These are phyloP conservation scores for Colletotrichum sp. DNA, from an alignment of 2,329 filamentous ascomycete species.

Conservation along the genomic window DNA sequence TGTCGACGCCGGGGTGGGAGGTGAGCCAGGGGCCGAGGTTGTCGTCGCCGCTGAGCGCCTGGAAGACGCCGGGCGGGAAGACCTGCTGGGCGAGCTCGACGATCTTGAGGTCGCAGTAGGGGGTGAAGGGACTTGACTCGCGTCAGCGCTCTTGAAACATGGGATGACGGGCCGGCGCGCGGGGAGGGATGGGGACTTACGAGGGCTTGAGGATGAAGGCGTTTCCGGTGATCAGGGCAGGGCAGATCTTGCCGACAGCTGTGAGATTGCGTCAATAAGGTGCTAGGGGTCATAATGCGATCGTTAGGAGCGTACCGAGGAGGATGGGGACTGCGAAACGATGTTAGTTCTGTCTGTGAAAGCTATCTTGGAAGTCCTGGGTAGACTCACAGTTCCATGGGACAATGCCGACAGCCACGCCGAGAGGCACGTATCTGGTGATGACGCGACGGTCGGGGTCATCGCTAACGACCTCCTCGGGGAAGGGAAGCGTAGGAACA, in stretches of 20 bases:
- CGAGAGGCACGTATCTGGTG: conserved; percentile 41
- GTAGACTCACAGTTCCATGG: conserved; percentile 62
- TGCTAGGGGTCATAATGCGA: not conserved
- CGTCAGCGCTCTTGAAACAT: conserved; percentile 17
- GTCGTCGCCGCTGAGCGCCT: conserved; percentile 65
- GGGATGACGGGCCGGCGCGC: not conserved
- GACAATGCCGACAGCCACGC: conserved; percentile 47
- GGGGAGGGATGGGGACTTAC: not conserved
- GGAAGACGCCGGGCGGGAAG: conserved; percentile 68
- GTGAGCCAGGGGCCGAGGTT: conserved; percentile 64
- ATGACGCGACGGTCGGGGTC: conserved; percentile 32
- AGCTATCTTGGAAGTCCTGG: not conserved
- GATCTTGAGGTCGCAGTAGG: conserved; percentile 63
- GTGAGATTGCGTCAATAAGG: not conserved
- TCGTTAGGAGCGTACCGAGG: not conserved
- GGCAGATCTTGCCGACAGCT: conserved; percentile 58
- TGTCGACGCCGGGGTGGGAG: conserved; percentile 62
- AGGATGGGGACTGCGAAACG: conserved; percentile 5
- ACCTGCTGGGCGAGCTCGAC: conserved; percentile 61
- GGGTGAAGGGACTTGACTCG: conserved; percentile 50
- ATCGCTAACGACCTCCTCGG: conserved; percentile 22
- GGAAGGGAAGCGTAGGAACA: conserved; percentile 1
- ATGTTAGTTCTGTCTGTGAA: not conserved
- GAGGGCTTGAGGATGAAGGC: conserved; percentile 62
- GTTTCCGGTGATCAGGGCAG: conserved; percentile 63